Evolutionary conservation across 345 rosid species (phyloP).

Genomic region (Clausena lansium): DNA sequence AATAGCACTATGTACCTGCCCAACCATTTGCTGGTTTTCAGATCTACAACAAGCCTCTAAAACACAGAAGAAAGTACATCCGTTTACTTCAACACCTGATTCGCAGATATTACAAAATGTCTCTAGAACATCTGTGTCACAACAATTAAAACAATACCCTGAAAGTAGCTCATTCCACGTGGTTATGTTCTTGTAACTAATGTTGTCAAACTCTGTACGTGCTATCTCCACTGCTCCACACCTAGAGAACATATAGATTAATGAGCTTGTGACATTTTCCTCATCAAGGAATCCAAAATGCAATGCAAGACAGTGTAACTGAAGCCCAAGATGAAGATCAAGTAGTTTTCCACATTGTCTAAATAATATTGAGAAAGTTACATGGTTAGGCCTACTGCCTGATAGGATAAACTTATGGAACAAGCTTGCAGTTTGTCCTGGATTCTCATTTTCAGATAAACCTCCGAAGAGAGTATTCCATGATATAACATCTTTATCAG

Average conservation of each 20-base stretch:
- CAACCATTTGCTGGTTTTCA: conserved; percentile 23
- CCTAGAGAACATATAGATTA: conserved; percentile 33
- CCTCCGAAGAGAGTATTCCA: conserved; percentile 39
- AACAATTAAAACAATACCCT: conserved; percentile 24
- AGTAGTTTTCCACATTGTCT: conserved; percentile 32
- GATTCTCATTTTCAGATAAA: conserved; percentile 17
- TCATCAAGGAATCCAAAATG: conserved; percentile 29
- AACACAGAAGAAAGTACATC: conserved; percentile 26
- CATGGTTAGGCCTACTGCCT: conserved; percentile 28
- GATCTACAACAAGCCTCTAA: conserved; percentile 32
- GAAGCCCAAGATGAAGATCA: conserved; percentile 34
- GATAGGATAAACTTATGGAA: conserved; percentile 24
- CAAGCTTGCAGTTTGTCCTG: conserved; percentile 19
- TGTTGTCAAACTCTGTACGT: conserved; percentile 19
- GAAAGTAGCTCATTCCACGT: conserved; percentile 39
- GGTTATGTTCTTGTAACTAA: conserved; percentile 9
- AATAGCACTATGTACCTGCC: conserved; percentile 30
- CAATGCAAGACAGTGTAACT: conserved; percentile 28
- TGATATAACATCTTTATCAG: conserved; percentile 31
- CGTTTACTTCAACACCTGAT: conserved; percentile 23
- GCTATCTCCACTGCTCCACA: conserved; percentile 34
- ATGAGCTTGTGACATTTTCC: conserved; percentile 21
- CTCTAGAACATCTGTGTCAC: conserved; percentile 21
- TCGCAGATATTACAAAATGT: conserved; percentile 19
- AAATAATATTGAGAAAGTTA: conserved; percentile 33